Evolutionary conservation across 2,329 filamentous ascomycete genomes (phyloP).

Genomic region (Trichophyton verrucosum): DNA sequence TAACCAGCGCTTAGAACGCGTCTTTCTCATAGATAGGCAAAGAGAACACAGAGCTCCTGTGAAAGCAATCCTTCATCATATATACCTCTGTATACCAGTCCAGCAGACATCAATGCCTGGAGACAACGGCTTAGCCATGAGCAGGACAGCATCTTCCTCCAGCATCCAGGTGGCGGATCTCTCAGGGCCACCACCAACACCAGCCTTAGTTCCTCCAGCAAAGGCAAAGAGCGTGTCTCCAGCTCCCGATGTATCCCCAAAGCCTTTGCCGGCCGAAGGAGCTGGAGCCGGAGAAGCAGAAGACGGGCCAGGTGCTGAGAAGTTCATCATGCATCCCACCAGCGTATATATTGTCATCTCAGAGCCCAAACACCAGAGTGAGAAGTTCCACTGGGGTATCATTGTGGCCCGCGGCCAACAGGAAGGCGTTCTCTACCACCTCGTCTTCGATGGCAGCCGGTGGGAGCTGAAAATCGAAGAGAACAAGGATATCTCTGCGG

Average conservation of each 20-base stretch:
- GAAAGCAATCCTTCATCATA: neutral
- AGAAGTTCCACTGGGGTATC: conserved; percentile 4
- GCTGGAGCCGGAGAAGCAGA: neutral
- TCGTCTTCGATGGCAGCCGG: neutral
- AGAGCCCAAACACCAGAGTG: neutral
- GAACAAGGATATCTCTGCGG: neutral
- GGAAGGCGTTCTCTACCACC: neutral
- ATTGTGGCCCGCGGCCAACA: neutral
- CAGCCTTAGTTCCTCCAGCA: neutral
- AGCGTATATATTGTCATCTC: neutral
- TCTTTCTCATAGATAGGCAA: neutral
- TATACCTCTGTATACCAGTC: too few relatives aligned
- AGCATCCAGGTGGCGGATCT: neutral
- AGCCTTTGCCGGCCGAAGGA: neutral
- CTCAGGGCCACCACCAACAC: neutral
- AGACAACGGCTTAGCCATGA: neutral
- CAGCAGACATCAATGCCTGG: neutral
- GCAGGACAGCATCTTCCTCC: neutral
- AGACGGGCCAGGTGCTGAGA: neutral
- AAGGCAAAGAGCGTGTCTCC: neutral
- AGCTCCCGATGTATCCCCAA: neutral
- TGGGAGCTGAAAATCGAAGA: neutral
- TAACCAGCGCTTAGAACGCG: neutral
- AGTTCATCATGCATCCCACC: neutral
- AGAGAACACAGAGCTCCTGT: neutral